A percentile compares a stretch with the other conserved stretches of the same genome.
Conservation (phyloP, 805 yeast species). For the Debaryomyces hansenii region DNA sequence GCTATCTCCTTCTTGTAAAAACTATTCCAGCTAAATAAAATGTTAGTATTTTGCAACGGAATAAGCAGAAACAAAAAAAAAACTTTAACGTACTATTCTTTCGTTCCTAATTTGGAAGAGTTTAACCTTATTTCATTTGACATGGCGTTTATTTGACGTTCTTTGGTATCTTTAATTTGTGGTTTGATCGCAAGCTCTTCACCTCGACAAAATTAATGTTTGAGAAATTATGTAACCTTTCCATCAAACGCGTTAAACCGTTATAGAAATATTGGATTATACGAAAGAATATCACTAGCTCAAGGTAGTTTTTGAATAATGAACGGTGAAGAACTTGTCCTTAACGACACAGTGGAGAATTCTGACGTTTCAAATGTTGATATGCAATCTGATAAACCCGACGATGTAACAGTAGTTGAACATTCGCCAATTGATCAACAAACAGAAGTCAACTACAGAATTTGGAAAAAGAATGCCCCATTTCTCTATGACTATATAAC, state of each 20-base stretch:
- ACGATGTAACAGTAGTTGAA: constrained; percentile 2
- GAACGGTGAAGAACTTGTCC: neutral
- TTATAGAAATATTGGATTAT: no score
- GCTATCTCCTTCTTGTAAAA: constrained; percentile 72
- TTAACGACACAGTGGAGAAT: neutral
- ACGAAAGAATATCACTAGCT: no score
- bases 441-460: constrained; percentile 34
- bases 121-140: constrained; percentile 49
- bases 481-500: constrained; percentile 41
- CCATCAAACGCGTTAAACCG: no score
- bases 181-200: neutral
- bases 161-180: neutral
- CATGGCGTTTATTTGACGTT: constrained; percentile 1
- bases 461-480: constrained; percentile 46
- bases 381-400: no score
- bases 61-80: neutral
- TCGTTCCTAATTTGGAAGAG: constrained; percentile 83
- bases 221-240: no score
- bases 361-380: no score
- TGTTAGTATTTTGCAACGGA: constrained; percentile 15
- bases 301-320: neutral
- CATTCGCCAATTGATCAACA: constrained; percentile 25
- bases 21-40: constrained; percentile 72
- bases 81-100: constrained; percentile 56
- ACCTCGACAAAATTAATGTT: no score